Evolutionary conservation across 129 eudicot species (phyloP), one percentile per base, ranked within the genome.

Genomic region (Cynara cardunculus): DNA sequence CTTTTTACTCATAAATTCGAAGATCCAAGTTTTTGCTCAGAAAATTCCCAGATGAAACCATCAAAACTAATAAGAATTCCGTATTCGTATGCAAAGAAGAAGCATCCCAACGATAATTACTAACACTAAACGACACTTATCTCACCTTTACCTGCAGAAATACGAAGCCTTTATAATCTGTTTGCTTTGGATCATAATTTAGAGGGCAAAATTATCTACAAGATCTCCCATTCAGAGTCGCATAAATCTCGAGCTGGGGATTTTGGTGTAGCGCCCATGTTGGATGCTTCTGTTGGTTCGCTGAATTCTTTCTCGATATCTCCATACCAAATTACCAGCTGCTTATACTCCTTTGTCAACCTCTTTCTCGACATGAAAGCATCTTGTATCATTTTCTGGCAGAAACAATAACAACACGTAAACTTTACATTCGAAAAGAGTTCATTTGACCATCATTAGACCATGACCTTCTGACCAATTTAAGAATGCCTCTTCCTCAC

Each of bases 181-280:
- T 41, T 41, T 11, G 53, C 18, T 11, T 41, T 11, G 13, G 35
- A 12, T 28, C 7, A 34, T 21, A 53, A 12, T 16, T 73, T 24
- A 28, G 22, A 66, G 69, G 6, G 22, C 71, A 78, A 65, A 74
- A 32, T 66, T 74, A 69, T 80, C 86, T 81, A 89, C 67, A 89
- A 62, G 37, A 89, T 80, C 90, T 91, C 94, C 94, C 94, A 91
- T 30, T 86, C 94, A 56, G 84, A 77, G 3, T 86, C 90, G 2
- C 75, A 32, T 41, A 26, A 35, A 59, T 86, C 87, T 68, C 49
- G 61, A 7, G 69, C 35, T 61, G 65, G 35, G 62, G 83, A 62
- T 25, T 72, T 76, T 76, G 79, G 28, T 35, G 76, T 7, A 16
- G 35, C 3, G 28, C 49, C 7, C 3, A 4, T 27, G 25, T 68